Conservation (phyloP, 139 green algal species). For the Picochlorum sp. region DNA sequence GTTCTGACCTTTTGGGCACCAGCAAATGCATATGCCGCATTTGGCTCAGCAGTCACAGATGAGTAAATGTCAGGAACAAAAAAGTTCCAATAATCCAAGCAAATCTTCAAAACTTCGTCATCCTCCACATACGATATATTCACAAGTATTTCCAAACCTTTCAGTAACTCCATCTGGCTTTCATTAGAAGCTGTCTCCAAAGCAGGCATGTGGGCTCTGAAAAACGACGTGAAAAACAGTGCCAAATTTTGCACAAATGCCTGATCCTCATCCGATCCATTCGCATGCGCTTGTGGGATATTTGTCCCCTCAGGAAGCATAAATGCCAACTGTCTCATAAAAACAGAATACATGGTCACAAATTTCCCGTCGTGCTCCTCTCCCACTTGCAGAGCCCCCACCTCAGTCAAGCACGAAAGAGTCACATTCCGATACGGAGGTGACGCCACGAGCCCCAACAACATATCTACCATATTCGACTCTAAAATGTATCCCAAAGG, state of each 20-base stretch:
- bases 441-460: slow-evolving; percentile 89
- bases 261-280: slow-evolving; percentile 83
- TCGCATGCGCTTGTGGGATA: slow-evolving; percentile 66
- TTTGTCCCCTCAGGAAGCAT: slow-evolving; percentile 64
- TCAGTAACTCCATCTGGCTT: slow-evolving; percentile 51
- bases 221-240: slow-evolving; percentile 92
- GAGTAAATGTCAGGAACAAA: slow-evolving; percentile 94
- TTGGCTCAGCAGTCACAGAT: slow-evolving; percentile 25
- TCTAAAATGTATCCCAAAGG: slow-evolving; percentile 98
- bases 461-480: slow-evolving; percentile 74
- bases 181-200: slow-evolving; percentile 22
- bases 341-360: slow-evolving; percentile 69
- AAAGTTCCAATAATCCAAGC: slow-evolving; percentile 97
- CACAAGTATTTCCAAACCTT: slow-evolving; percentile 73
- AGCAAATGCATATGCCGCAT: slow-evolving; percentile 47
- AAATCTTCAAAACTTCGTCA: slow-evolving; percentile 97
- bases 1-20: slow-evolving; percentile 13
- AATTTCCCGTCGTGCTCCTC: slow-evolving; percentile 71
- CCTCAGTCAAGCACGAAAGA: slow-evolving; percentile 89
- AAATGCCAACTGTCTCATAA: slow-evolving; percentile 59
- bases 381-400: slow-evolving; percentile 45
- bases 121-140: slow-evolving; percentile 92
- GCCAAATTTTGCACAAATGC: slow-evolving; percentile 97
- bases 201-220: slow-evolving; percentile 61
- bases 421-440: slow-evolving; percentile 79